phyloP scores from a whole-genome alignment of 305 asterid genomes.

The Striga hermonthica region DNA sequence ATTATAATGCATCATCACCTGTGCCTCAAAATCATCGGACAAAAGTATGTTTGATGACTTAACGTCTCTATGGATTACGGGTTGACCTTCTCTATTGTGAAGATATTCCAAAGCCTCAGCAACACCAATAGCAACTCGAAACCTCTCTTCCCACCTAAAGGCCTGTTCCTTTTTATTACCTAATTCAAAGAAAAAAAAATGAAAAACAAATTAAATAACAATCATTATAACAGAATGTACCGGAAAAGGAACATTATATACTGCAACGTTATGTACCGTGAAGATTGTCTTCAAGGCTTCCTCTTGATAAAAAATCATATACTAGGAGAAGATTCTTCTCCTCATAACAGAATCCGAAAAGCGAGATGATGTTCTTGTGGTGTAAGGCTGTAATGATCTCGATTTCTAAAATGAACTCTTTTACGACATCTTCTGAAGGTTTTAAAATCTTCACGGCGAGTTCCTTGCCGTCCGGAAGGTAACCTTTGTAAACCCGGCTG shows the following conservation, averaged over 20 bases:
- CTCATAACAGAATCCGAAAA: slow-evolving; percentile 89
- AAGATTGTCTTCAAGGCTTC: slow-evolving; percentile 96
- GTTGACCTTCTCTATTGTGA: slow-evolving; percentile 61
- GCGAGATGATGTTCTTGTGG: slow-evolving; percentile 86
- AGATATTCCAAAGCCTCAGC: slow-evolving; percentile 95
- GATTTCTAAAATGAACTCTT: slow-evolving; percentile 77
- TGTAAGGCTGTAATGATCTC: slow-evolving; percentile 79
- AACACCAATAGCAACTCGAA: slow-evolving; percentile 76
- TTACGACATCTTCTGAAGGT: slow-evolving; percentile 62
- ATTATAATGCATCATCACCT: slow-evolving; percentile 41
- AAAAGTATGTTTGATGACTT: slow-evolving; percentile 92
- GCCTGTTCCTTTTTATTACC: slow-evolving; percentile 51
- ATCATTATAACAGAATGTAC: background rate
- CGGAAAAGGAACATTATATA: background rate
- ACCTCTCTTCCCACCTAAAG: slow-evolving; percentile 77
- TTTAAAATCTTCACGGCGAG: slow-evolving; percentile 91
- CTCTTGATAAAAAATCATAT: slow-evolving; percentile 79
- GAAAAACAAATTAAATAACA: background rate
- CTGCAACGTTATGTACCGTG: slow-evolving; percentile 49
- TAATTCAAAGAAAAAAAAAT: slow-evolving; percentile 27
- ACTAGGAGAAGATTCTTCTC: slow-evolving; percentile 71
- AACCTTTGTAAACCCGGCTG: slow-evolving; percentile 81
- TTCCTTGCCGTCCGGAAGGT: slow-evolving; percentile 82
- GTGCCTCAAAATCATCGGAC: slow-evolving; percentile 89
- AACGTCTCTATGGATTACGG: slow-evolving; percentile 90